Conservation (phyloP, 495 filamentous ascomycete genomes). For the Geoglossum glabrum region DNA sequence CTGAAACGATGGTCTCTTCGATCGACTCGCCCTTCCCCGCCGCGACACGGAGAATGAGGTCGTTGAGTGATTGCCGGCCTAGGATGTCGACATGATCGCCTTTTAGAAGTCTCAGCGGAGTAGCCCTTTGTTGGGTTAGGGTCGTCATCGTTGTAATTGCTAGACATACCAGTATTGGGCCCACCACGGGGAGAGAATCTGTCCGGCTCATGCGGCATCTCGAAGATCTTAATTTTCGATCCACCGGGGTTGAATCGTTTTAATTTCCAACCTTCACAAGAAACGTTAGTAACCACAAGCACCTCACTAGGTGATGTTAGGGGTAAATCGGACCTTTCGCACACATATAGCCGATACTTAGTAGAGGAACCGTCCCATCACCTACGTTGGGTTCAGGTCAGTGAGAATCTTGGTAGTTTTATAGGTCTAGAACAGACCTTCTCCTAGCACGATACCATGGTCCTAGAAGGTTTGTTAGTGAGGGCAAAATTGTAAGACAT, state of each 20-base stretch:
- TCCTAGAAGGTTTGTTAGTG: conserved; percentile 25
- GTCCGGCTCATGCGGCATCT: conserved; percentile 95
- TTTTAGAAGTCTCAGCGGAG: conserved; percentile 8
- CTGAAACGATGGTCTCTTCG: conserved; percentile 53
- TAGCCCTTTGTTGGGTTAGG: conserved; percentile 47
- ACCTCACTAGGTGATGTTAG: background rate
- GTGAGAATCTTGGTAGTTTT: background rate
- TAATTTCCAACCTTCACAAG: conserved; percentile 63
- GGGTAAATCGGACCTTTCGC: conserved; percentile 16
- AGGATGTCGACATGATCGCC: conserved; percentile 95
- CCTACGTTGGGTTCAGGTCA: conserved; percentile 17
- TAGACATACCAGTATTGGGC: conserved; percentile 63
- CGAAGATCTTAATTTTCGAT: conserved; percentile 59
- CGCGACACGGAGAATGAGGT: conserved; percentile 70
- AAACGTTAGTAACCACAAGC: background rate
- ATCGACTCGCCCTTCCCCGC: conserved; percentile 74
- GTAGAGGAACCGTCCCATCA: conserved; percentile 78
- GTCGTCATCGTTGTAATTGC: conserved; percentile 20
- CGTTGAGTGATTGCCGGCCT: conserved; percentile 72
- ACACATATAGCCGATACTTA: conserved; percentile 92
- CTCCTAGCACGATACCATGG: conserved; percentile 78
- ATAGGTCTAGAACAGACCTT: conserved; percentile 23
- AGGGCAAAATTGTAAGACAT: background rate
- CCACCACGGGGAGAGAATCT: conserved; percentile 79
- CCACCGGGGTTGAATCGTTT: conserved; percentile 83